Evolutionary conservation across 2,329 filamentous ascomycete genomes (phyloP), one percentile per base, ranked within the genome.

Genomic region (Trichophyton verrucosum): DNA sequence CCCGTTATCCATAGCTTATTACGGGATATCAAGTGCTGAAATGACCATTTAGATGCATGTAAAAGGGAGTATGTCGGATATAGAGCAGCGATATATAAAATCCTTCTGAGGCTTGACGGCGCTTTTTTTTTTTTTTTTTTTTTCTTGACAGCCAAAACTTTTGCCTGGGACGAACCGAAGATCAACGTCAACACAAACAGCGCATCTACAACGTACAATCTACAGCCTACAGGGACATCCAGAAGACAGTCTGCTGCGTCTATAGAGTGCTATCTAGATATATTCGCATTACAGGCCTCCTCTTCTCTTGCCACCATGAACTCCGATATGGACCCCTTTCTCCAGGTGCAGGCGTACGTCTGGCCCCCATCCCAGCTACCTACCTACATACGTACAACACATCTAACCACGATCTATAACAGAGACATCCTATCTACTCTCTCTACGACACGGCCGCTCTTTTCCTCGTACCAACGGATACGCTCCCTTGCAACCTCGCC

Each of bases 401-500:
- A 57, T 46, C 57, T 57, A 58, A 24, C 61, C 59, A 63, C 36
- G 58, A 49, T 33, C 57, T 47, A 46, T 33, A n/a, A 62, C 72
- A 96, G 91, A 76, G 94, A 99, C 76, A 89, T 97, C 66, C 86
- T 95, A 66, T 78, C 85, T 65, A 88, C 95, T 63, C 85, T 99
- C 65, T 82, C 87, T 66, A 84, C 84, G 13, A 88, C 89, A 59
- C 87, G 92, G 8, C 86, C 91, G 59, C 85, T 96, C 61, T 96
- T 96, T 80, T 86, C 88, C 65, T 96, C 91, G 15, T 99, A 96
- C 78, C 83, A 96, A 49, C 92, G 94, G 71, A 99, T 99, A 76
- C 89, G 91, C 70, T 94, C 91, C 53, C 86, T 95, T 27, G 83
- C 86, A 62, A 86, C 86, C 46, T 82, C 83, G 7, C 77, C 86